Base-by-base conservation (phyloP, 768 basidiomycete species). In the Naganishia randhawae region DNA sequence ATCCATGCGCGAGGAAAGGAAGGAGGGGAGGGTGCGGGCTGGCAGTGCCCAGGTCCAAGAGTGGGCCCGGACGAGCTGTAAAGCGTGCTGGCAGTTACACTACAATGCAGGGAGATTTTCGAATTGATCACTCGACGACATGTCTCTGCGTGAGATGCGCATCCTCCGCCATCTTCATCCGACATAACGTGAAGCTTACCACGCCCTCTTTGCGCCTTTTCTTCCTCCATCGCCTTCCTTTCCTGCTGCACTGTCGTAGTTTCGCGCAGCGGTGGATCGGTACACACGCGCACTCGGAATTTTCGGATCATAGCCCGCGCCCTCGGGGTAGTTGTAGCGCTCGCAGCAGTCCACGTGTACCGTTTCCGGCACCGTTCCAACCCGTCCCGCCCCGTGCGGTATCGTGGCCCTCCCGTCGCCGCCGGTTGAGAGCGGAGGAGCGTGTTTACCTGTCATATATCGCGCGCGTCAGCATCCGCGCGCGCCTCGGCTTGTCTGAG, bases 261-360 rank as follows among this genome's bases (percentile, higher is more conserved):
- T 81, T 68, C 72, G 80, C 35, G 35, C 73, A 0, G 75, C 77
- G 9, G 76, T 80, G 7, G 80, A 81, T 63, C 71, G 73, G 66
- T 78, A 81, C 72, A 77, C 80, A 63, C 70, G 77, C n/a, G 73
- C 72, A 9, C 63, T 80, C 22, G 76, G 77, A 1, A 77, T 77
- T 68, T 81, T 78, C 68, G 70, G 69, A 1, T 71, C 72, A 37
- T 78, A 51, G 67, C 10, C 31, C 45, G n/a, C n/a, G n/a, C n/a
- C n/a, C n/a, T n/a, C n/a, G n/a, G n/a, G n/a, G n/a, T n/a, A n/a
- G n/a, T n/a, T n/a, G n/a, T n/a, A n/a, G n/a, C n/a, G n/a, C n/a
- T n/a, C n/a, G n/a, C n/a, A n/a, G n/a, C n/a, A n/a, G n/a, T n/a
- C n/a, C n/a, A n/a, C n/a, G n/a, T n/a, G n/a, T n/a, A n/a, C n/a